Conservation (phyloP, 2,329 filamentous ascomycete species). For the Beauveria asiatica region DNA sequence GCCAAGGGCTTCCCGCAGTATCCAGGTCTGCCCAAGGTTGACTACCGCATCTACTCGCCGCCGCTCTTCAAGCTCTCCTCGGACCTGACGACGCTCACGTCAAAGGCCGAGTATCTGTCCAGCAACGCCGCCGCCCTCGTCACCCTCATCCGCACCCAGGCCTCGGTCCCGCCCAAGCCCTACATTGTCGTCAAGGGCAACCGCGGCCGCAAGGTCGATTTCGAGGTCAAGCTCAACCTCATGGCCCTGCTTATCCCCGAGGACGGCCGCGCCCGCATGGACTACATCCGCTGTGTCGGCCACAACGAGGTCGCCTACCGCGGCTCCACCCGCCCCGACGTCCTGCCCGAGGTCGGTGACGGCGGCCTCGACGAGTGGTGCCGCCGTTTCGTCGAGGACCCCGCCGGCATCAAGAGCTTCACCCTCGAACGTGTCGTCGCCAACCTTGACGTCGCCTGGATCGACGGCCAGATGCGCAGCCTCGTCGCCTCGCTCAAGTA, state of each 20-base stretch:
- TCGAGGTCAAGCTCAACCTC: conserved; percentile 45
- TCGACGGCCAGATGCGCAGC: conserved; percentile 45
- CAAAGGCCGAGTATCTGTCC: conserved; percentile 40
- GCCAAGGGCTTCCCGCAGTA: conserved; percentile 26
- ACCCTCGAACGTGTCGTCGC: conserved; percentile 42
- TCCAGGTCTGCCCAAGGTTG: conserved; percentile 38
- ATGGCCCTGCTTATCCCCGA: conserved; percentile 45
- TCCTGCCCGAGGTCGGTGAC: conserved; percentile 35
- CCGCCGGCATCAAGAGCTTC: conserved; percentile 38
- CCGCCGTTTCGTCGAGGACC: conserved; percentile 37
- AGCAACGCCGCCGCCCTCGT: conserved; percentile 36
- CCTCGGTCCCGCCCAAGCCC: conserved; percentile 46
- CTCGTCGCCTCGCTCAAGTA: conserved; percentile 42
- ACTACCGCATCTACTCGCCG: conserved; percentile 45
- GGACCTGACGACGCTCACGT: conserved; percentile 39
- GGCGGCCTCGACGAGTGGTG: conserved; percentile 42
- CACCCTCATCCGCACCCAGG: conserved; percentile 37
- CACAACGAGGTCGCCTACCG: conserved; percentile 42
- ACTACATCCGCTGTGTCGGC: conserved; percentile 45
- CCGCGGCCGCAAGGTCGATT: conserved; percentile 37
- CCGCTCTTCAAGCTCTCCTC: conserved; percentile 42
- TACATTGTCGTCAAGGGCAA: conserved; percentile 41
- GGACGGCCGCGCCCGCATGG: conserved; percentile 34
- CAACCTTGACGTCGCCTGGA: conserved; percentile 46
- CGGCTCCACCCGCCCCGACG: conserved; percentile 34